Evolutionary conservation across 176 grass and related monocot species (phyloP), one percentile per base, ranked within the genome.

Genomic region (Microstegium vimineum): DNA sequence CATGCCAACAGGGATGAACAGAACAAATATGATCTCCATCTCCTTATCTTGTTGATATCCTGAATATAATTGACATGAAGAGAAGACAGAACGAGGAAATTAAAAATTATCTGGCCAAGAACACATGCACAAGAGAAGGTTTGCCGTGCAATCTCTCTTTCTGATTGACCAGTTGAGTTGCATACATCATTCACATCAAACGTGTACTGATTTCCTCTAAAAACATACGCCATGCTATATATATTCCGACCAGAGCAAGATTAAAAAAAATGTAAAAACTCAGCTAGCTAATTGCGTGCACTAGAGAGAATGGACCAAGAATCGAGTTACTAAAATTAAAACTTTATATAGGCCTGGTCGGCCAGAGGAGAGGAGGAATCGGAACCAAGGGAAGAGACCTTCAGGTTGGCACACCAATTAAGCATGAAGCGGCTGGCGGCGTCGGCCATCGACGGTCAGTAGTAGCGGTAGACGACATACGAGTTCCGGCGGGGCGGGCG

Each of bases 401-500:
- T 78, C 47, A 49, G 1, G 40, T 71, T 64, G 13, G 46, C 69
- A 33, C 35, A 75, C 25, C 17, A 16, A 49, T n/a, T 51, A 76
- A 62, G 72, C 6, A 1, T 40, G 34, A 54, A n/a, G 20, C 51
- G 6, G 32, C 4, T n/a, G 71, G 1, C 23, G 47, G 3, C 32
- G 69, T 1, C 20, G 51, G 1, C 81, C 54, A 6, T 42, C 47
- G 5, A 10, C 36, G 27, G 63, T 83, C 76, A 93, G 62, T 76
- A 85, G 78, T 38, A 63, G 25, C 89, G 84, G 86, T 94, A 90
- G 80, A 88, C 69, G 57, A 81, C 31, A 79, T 85, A 87, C 1
- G 51, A 11, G 77, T 75, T 89, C 33, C 87, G 90, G 30, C 90
- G 93, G 11, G 81, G 84, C 73, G 93, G 93, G 61, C 56, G 66